phyloP scores from a whole-genome alignment of 1,284 basidiomycete species.

The Ceratobasidium theobromae region DNA sequence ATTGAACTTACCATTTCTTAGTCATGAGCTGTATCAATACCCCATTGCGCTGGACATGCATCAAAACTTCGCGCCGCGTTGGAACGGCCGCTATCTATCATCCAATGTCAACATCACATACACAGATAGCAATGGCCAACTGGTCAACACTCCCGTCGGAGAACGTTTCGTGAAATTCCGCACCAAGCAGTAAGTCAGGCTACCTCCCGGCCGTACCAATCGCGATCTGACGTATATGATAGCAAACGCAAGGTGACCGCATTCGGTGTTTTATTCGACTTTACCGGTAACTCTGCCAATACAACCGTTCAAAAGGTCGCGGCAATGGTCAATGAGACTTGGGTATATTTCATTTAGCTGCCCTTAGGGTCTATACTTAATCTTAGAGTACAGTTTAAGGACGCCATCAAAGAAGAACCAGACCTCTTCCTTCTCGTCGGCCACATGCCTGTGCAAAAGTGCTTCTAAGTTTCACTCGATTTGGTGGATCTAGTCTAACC shows the following conservation, averaged over 20 bases:
- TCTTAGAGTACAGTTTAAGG: conserved; percentile 57
- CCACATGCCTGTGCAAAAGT: conserved; percentile 44
- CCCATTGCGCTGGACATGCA: conserved; percentile 75
- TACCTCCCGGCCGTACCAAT: too few relatives aligned
- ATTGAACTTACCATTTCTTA: conserved; percentile 39
- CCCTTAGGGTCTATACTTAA: not conserved
- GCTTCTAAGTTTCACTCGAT: not conserved
- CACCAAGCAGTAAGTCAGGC: conserved; percentile 61
- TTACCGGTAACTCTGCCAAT: conserved; percentile 62
- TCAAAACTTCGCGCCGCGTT: conserved; percentile 69
- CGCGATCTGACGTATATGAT: too few relatives aligned
- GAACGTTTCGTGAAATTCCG: conserved; percentile 72
- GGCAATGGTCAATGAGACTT: conserved; percentile 69
- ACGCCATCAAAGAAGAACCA: conserved; percentile 78
- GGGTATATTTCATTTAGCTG: conserved; percentile 36
- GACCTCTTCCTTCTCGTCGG: conserved; percentile 78
- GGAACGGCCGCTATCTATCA: conserved; percentile 75
- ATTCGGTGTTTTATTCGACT: conserved; percentile 76
- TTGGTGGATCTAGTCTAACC: too few relatives aligned
- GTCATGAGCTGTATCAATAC: conserved; percentile 85
- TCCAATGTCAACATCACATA: conserved; percentile 85
- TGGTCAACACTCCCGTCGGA: conserved; percentile 62
- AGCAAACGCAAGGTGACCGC: conserved; percentile 75
- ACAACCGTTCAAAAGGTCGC: conserved; percentile 71
- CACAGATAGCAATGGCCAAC: conserved; percentile 51